Evolutionary conservation across 768 basidiomycete genomes (phyloP), one percentile per base, ranked within the genome.

Genomic region (Ramaria sp.): DNA sequence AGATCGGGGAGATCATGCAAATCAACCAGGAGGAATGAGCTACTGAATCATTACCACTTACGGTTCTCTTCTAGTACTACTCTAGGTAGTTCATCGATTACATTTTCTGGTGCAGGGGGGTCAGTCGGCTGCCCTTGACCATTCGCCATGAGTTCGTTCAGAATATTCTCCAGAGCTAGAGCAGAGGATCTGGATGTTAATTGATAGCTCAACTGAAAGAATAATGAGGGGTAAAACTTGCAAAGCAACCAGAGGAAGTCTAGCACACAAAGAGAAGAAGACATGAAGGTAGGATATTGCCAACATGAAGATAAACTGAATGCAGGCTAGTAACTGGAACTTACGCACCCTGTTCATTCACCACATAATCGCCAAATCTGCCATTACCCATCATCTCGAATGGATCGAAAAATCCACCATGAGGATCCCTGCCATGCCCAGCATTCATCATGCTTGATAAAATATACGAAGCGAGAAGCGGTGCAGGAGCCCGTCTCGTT

Each of bases 291-390:
- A 5, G 28, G 52, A 13, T 22, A n/a, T n/a, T n/a, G n/a, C n/a
- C n/a, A n/a, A n/a, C n/a, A n/a, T n/a, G n/a, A n/a, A n/a, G n/a
- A n/a, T n/a, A n/a, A n/a, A n/a, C n/a, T n/a, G n/a, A n/a, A n/a
- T n/a, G n/a, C n/a, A n/a, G n/a, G n/a, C n/a, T n/a, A n/a, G n/a
- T n/a, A n/a, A n/a, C n/a, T n/a, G n/a, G 24, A 30, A n/a, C 7
- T 22, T 6, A 61, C 71, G 53, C 52, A 83, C 92, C 88, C 77
- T 91, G 88, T 68, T 95, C 88, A 58, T 82, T 88, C 62, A 91
- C 87, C 5, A 88, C 93, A 70, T 95, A 96, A 65, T 96, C 93
- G 3, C 93, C 93, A 78, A 83, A 78, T 62, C 80, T 72, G 1
- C 85, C 83, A 20, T 48, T 42, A 4, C n/a, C 36, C 38, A 50